Percentiles rank a stretch among this genome's conserved stretches.
phyloP scores from a whole-genome alignment of 2,329 filamentous ascomycete genomes.

The Arthrobotrys conoides region DNA sequence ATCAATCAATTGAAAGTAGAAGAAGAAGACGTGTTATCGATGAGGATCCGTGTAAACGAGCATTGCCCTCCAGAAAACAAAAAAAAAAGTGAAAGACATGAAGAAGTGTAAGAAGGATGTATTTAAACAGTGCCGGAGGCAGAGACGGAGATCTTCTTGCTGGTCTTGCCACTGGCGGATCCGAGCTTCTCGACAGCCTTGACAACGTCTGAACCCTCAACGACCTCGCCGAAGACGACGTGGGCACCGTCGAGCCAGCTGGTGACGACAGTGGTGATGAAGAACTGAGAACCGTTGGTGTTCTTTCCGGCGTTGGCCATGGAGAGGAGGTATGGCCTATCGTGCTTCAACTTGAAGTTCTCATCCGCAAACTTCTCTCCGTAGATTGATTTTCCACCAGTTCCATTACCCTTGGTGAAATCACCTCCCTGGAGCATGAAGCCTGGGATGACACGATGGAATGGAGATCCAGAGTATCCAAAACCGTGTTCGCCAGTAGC shows the following conservation, averaged over 20 bases:
- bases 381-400: conserved; percentile 72
- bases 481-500: conserved; percentile 89
- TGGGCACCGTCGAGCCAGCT: conserved; percentile 89
- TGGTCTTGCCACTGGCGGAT: conserved; percentile 22
- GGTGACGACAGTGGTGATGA: conserved; percentile 94
- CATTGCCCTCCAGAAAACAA: conserved; percentile 9
- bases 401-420: conserved; percentile 81
- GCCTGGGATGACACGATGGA: conserved; percentile 91
- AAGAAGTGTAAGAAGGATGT: neutral
- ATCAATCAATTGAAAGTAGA: neutral
- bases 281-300: conserved; percentile 98
- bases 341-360: conserved; percentile 97
- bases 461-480: conserved; percentile 83
- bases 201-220: conserved; percentile 86
- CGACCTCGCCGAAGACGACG: conserved; percentile 89
- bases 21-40: neutral
- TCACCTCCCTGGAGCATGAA: conserved; percentile 95
- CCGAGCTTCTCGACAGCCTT: conserved; percentile 33
- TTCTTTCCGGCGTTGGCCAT: conserved; percentile 96
- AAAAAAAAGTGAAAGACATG: conserved; percentile 1
- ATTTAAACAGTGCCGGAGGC: conserved; percentile 38
- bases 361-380: conserved; percentile 86
- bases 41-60: neutral
- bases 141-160: conserved; percentile 31
- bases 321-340: conserved; percentile 90